These are phyloP conservation scores for Hypoxylon fuscum DNA, from an alignment of 495 filamentous ascomycete genomes.

Conservation along the genomic window DNA sequence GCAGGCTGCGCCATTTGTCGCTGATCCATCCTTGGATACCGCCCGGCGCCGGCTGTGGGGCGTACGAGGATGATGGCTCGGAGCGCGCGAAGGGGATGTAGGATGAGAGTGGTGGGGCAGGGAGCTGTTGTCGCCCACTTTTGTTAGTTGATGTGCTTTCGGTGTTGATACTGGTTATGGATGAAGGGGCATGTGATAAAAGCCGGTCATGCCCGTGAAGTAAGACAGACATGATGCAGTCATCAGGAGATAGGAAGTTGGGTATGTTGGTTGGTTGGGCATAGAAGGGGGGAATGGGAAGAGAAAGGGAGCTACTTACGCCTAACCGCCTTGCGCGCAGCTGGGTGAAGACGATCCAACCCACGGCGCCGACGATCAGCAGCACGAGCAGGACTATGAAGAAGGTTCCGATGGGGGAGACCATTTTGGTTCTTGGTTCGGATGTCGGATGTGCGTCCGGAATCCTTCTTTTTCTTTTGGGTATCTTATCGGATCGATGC, in stretches of 20 bases:
- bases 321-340: conserved; percentile 69
- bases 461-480: too few relatives aligned
- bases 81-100: conserved; percentile 65
- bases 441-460: conserved; percentile 11
- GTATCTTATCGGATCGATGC: too few relatives aligned
- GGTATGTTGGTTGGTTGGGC: conserved; percentile 43
- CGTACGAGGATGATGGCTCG: conserved; percentile 47
- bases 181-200: not conserved
- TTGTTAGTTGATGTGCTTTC: conserved; percentile 10
- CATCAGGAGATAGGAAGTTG: conserved; percentile 33
- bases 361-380: conserved; percentile 52
- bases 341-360: conserved; percentile 66
- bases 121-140: conserved; percentile 52
- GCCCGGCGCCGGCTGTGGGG: conserved; percentile 62
- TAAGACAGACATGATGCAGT: conserved; percentile 32
- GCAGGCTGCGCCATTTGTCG: conserved; percentile 58
- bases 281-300: conserved; percentile 39
- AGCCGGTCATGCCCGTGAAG: conserved; percentile 28
- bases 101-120: conserved; percentile 67
- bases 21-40: conserved; percentile 69
- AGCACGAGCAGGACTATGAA: conserved; percentile 62
- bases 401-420: conserved; percentile 54
- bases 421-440: conserved; percentile 48
- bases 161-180: conserved; percentile 8
- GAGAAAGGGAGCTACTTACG: conserved; percentile 47